Percentiles rank a stretch among this genome's conserved stretches.
These are phyloP conservation scores for Crithidia fasciculata DNA, from an alignment of 208 protist species.

Conservation along the genomic window DNA sequence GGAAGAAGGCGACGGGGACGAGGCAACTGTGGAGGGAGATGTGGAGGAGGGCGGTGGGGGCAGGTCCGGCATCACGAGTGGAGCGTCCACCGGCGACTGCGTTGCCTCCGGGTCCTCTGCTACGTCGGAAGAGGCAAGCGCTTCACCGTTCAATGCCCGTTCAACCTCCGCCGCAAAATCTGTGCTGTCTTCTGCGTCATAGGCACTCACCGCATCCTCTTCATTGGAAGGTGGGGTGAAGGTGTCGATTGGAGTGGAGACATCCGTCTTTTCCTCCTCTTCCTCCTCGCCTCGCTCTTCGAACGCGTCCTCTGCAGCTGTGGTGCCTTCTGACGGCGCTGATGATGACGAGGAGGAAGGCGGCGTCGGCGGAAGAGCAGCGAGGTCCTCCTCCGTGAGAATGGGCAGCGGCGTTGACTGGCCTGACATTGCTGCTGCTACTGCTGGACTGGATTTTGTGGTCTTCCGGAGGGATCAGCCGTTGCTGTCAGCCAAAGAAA, in stretches of 20 bases:
- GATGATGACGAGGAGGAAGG: slow-evolving; percentile 2
- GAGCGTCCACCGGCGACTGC: slow-evolving; percentile 21
- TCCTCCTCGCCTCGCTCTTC: not conserved
- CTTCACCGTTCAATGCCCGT: too few species aligned
- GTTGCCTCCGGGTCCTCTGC: not conserved
- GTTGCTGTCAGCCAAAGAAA: too few species aligned
- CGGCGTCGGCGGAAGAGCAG: slow-evolving; percentile 14
- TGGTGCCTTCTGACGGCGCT: not conserved
- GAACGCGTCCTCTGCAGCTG: not conserved
- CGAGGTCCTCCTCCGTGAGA: slow-evolving; percentile 19
- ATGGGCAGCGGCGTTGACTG: slow-evolving; percentile 5
- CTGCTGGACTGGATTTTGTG: too few species aligned
- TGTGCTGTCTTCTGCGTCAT: not conserved
- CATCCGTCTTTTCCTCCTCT: not conserved
- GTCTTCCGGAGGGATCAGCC: too few species aligned
- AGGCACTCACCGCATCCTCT: not conserved
- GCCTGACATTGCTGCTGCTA: too few species aligned
- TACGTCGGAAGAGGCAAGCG: too few species aligned
- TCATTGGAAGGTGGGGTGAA: not conserved
- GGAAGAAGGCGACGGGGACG: not conserved
- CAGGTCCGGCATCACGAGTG: slow-evolving; percentile 21
- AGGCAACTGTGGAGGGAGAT: not conserved
- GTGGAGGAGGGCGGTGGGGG: slow-evolving; percentile 8
- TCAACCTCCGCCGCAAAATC: too few species aligned
- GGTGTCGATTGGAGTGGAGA: not conserved